Percentiles rank a stretch among this genome's conserved stretches.
These are phyloP conservation scores for Diaporthe capsici DNA, from an alignment of 2,329 filamentous ascomycete genomes.

Conservation along the genomic window DNA sequence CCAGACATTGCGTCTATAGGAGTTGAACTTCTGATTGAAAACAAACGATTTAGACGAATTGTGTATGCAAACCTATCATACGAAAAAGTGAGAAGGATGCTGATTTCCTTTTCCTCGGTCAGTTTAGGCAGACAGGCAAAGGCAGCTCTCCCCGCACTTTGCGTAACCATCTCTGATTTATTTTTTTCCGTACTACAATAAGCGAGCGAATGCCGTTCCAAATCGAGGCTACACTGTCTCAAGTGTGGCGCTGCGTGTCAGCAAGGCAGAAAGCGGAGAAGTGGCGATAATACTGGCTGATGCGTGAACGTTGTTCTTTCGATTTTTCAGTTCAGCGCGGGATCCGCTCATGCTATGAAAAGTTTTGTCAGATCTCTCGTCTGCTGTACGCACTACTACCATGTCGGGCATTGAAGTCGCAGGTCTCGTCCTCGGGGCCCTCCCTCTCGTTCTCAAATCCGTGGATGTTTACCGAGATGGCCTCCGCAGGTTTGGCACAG, in stretches of 20 bases:
- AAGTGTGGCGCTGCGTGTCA: neutral
- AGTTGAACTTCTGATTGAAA: neutral
- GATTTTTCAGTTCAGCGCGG: neutral
- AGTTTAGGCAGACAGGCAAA: too few relatives aligned
- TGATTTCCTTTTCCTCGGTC: too few relatives aligned
- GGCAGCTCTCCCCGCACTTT: neutral
- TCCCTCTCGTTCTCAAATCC: slow-evolving; percentile 22
- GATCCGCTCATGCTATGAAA: neutral
- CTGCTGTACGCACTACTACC: too few relatives aligned
- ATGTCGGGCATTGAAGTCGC: slow-evolving; percentile 35
- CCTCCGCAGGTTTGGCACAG: neutral
- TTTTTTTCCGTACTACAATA: neutral
- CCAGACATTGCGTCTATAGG: neutral
- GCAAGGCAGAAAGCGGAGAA: slow-evolving; percentile 7
- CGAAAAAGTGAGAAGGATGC: too few relatives aligned
- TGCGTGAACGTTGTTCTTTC: neutral
- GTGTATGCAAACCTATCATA: too few relatives aligned
- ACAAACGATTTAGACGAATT: too few relatives aligned
- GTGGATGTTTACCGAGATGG: slow-evolving; percentile 17
- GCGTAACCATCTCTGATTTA: neutral
- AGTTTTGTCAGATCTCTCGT: neutral
- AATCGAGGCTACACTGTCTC: neutral
- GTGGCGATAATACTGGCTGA: neutral
- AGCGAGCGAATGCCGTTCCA: neutral
- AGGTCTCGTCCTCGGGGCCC: slow-evolving; percentile 27